phyloP scores from a whole-genome alignment of 1,139 yeast species.

The Candida smagusa region DNA sequence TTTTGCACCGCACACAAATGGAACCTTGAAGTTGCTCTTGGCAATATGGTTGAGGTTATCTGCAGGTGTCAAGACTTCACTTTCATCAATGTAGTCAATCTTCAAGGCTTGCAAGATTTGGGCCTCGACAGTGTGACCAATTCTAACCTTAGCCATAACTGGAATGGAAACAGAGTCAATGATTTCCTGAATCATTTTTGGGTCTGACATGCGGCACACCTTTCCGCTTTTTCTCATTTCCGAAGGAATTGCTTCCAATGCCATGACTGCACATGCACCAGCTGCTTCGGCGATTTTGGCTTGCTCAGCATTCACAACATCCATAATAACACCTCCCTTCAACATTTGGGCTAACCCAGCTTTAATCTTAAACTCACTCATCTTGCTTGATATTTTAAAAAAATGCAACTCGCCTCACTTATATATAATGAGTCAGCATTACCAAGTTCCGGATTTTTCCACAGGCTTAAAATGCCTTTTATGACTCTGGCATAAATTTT shows the following conservation, averaged over 20 bases:
- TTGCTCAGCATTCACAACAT: slow-evolving; percentile 52
- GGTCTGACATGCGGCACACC: slow-evolving; percentile 87
- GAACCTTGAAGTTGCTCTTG: slow-evolving; percentile 63
- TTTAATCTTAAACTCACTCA: slow-evolving; percentile 60
- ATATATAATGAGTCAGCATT: too few relatives aligned
- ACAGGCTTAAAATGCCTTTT: too few relatives aligned
- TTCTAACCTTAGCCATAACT: slow-evolving; percentile 87
- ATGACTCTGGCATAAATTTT: too few relatives aligned
- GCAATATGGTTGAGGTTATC: slow-evolving; percentile 66
- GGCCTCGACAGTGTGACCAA: slow-evolving; percentile 84
- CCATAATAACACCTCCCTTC: slow-evolving; percentile 61
- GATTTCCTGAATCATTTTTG: slow-evolving; percentile 73
- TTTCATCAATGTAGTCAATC: slow-evolving; percentile 81
- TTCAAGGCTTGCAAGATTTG: slow-evolving; percentile 72
- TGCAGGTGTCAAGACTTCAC: slow-evolving; percentile 82
- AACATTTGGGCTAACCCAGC: slow-evolving; percentile 88
- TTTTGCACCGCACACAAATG: slow-evolving; percentile 86
- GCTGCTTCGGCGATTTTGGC: slow-evolving; percentile 71
- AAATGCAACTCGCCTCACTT: too few relatives aligned
- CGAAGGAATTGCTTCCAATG: slow-evolving; percentile 82
- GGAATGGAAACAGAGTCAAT: slow-evolving; percentile 72
- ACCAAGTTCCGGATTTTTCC: too few relatives aligned
- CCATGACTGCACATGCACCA: slow-evolving; percentile 93
- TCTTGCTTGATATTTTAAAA: slow-evolving; percentile 9
- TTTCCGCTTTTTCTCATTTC: slow-evolving; percentile 83